These are phyloP conservation scores for Geranomyces variabilis DNA, from an alignment of 192 early-diverging fungal species.

Conservation along the genomic window DNA sequence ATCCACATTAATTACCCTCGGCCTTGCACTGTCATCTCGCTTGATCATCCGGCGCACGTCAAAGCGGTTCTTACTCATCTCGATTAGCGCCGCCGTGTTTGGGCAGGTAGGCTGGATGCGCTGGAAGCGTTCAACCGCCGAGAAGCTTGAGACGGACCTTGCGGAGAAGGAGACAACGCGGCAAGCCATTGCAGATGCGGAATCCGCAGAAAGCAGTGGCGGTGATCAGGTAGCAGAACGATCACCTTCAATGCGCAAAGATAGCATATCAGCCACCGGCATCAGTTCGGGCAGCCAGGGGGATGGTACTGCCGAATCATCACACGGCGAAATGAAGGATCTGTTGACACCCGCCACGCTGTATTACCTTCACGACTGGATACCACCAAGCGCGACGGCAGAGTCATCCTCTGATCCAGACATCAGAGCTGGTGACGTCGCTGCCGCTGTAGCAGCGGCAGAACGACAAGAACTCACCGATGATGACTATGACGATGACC, in stretches of 20 bases:
- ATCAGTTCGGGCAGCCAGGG: background rate
- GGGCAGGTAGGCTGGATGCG: slow-evolving; percentile 25
- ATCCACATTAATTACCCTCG: slow-evolving; percentile 20
- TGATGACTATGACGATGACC: slow-evolving; percentile 2
- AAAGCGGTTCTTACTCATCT: background rate
- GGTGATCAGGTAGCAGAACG: no score
- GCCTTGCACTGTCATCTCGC: slow-evolving; percentile 9
- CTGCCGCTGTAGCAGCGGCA: background rate
- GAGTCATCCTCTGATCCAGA: background rate
- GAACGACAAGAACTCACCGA: background rate
- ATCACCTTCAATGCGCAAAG: background rate
- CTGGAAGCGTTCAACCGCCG: slow-evolving; percentile 23
- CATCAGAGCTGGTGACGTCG: background rate
- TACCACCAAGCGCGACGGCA: background rate
- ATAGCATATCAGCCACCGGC: background rate
- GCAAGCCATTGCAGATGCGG: background rate
- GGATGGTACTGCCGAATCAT: background rate
- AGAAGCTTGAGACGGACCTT: slow-evolving; percentile 21
- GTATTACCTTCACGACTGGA: slow-evolving; percentile 30
- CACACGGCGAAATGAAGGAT: slow-evolving; percentile 23
- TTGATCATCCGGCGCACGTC: background rate
- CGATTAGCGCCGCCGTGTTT: background rate
- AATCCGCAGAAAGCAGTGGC: background rate
- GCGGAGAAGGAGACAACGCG: background rate
- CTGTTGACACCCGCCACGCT: slow-evolving; percentile 28